Percentiles rank a stretch among this genome's conserved stretches.
Conservation (phyloP, 1,139 yeast species). For the Trichomonascaceae sp. region DNA sequence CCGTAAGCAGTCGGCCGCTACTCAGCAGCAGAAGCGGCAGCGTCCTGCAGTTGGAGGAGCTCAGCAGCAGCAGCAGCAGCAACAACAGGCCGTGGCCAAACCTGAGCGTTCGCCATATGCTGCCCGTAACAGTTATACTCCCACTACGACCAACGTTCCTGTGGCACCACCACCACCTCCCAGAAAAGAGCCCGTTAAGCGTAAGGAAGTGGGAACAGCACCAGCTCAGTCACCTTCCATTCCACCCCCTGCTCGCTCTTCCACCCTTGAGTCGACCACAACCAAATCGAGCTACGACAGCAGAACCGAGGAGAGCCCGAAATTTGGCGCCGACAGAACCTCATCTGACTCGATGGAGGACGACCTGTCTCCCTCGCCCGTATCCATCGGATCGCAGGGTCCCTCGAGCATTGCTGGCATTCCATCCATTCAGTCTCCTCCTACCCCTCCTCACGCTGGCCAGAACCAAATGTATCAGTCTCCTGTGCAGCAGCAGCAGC, state of each 20-base stretch:
- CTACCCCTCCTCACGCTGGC: not conserved
- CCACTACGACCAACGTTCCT: too few species aligned
- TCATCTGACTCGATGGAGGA: not conserved
- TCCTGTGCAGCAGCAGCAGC: slow-evolving; percentile 11
- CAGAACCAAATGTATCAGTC: slow-evolving; percentile 3
- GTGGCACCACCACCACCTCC: slow-evolving; percentile 12
- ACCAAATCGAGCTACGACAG: not conserved
- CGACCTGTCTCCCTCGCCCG: slow-evolving; percentile 1
- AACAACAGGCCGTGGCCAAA: not conserved
- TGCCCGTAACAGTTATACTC: too few species aligned
- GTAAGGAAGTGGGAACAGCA: slow-evolving; percentile 25
- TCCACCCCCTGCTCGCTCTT: too few species aligned
- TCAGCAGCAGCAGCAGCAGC: slow-evolving; percentile 6
- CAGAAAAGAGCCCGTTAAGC: slow-evolving; percentile 19
- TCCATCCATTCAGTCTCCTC: not conserved
- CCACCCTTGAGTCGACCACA: slow-evolving; percentile 6
- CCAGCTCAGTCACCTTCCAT: too few species aligned
- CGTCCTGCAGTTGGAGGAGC: slow-evolving; percentile 1
- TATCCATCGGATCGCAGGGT: not conserved
- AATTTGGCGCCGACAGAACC: not conserved
- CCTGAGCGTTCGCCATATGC: not conserved
- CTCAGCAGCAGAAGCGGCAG: slow-evolving; percentile 6
- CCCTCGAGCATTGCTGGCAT: not conserved
- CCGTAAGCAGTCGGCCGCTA: slow-evolving; percentile 24
- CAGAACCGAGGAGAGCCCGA: not conserved